Evolutionary conservation across 176 grass and related monocot genomes (phyloP), one percentile per base, ranked within the genome.

Genomic region (Elaeis guineensis): DNA sequence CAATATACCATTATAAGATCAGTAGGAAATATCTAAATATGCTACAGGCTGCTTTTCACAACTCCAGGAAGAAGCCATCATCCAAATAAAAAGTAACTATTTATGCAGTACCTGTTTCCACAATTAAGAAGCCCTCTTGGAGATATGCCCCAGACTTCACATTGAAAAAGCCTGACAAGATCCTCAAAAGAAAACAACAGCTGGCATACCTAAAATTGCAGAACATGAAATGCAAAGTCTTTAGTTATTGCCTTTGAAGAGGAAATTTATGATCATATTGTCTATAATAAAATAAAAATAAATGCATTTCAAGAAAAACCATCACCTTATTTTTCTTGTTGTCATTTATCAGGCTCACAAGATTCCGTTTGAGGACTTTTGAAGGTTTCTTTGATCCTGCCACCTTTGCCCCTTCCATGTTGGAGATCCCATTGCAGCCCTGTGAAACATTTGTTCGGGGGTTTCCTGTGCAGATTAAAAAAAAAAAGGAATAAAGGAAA

Each of bases 111-210:
- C 93, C 93, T 98, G 67, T 98, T 98, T 78, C 93, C 93, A 79
- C 93, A 98, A 80, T 98, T 98, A 81, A 86, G 79, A 78, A 98
- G 79, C 21, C 93, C 93, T 78, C 88, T 85, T 11, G 93, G 93
- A 71, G 81, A 87, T 79, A 98, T 63, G 5, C 81, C 84, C 48
- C 66, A 63, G 49, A 78, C 84, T 80, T 92, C 79, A 50, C 83
- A 92, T 44, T 98, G 82, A 69, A 92, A 98, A 82, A 98, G 83
- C 72, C 86, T 92, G 32, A 92, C 81, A 72, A 98, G 84, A 69
- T 98, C 84, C 62, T 98, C 93, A 49, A 86, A 89, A 5, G 76
- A 73, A 72, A 98, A 98, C 63, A 98, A 59, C 66, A 92, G 60
- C 79, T 89, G 59, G 69, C 79, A 61, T 66, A 54, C 12, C 76